phyloP scores from a whole-genome alignment of 345 rosid genomes.

The Eucalyptus cloeziana region DNA sequence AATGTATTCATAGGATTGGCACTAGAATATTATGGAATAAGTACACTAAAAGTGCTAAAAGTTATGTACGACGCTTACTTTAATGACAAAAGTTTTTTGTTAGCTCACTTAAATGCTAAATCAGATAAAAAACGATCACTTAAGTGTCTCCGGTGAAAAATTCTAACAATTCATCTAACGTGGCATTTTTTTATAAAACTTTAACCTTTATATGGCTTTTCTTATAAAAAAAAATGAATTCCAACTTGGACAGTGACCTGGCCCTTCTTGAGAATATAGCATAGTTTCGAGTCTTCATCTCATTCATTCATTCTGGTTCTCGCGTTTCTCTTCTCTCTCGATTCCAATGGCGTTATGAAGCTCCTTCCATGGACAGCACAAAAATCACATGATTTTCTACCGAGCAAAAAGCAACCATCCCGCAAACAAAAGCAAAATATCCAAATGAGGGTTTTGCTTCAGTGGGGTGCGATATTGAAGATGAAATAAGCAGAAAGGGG shows the following conservation, averaged over 20 bases:
- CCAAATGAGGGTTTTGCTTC: neutral
- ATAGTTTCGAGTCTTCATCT: too few species aligned
- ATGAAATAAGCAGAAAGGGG: neutral
- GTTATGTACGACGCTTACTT: too few species aligned
- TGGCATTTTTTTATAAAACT: neutral
- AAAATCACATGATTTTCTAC: neutral
- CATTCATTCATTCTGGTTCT: too few species aligned
- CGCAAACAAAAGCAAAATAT: neutral
- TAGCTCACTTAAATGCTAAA: too few species aligned
- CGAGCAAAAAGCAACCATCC: neutral
- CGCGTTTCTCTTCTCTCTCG: too few species aligned
- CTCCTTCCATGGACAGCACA: too few species aligned
- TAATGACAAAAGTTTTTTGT: too few species aligned
- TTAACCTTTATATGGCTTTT: neutral
- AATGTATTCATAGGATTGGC: conserved; percentile 26
- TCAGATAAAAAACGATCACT: too few species aligned
- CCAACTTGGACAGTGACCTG: neutral
- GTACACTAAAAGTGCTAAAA: too few species aligned
- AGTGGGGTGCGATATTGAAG: neutral
- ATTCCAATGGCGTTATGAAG: too few species aligned
- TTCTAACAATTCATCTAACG: fast-evolving
- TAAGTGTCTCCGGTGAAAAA: fast-evolving
- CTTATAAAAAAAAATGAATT: neutral
- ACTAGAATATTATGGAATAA: conserved; percentile 30
- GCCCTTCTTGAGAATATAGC: neutral